Evolutionary conservation across 176 grass and related monocot species (phyloP).

Genomic region (Dactylis glomerata): DNA sequence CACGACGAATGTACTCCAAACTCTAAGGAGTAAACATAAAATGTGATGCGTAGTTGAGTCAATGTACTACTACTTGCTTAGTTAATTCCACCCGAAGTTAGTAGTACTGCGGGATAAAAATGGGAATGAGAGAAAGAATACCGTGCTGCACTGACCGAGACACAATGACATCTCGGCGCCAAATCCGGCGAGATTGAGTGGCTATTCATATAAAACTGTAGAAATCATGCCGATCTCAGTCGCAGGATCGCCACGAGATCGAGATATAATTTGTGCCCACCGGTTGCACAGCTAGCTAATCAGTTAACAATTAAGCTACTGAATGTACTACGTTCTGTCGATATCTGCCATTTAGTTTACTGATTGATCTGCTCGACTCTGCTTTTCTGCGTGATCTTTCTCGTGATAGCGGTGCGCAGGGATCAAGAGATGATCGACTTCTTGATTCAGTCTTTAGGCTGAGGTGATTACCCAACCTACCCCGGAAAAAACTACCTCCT

Average conservation of each 20-base stretch:
- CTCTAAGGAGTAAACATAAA: too few relatives aligned
- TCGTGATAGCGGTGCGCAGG: slow-evolving; percentile 32
- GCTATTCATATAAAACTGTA: background rate
- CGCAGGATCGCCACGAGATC: slow-evolving; percentile 26
- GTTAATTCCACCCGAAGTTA: background rate
- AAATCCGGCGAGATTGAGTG: slow-evolving; percentile 30
- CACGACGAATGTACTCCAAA: too few relatives aligned
- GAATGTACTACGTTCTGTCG: background rate
- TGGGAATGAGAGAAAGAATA: background rate
- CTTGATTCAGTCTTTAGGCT: background rate
- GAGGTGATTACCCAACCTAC: background rate
- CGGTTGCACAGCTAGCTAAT: background rate
- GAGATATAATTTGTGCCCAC: slow-evolving; percentile 8
- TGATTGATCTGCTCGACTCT: background rate
- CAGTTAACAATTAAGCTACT: background rate
- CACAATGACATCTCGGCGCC: slow-evolving; percentile 33
- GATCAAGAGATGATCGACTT: slow-evolving; percentile 4
- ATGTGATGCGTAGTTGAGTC: too few relatives aligned
- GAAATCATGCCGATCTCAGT: background rate
- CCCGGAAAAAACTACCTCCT: background rate
- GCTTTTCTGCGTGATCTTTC: slow-evolving; percentile 24
- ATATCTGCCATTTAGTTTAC: slow-evolving; percentile 26
- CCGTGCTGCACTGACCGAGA: slow-evolving; percentile 25
- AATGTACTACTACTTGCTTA: background rate
- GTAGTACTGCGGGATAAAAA: background rate